These are phyloP conservation scores for Catharanthus roseus DNA, from an alignment of 257 asterid species.

Conservation along the genomic window DNA sequence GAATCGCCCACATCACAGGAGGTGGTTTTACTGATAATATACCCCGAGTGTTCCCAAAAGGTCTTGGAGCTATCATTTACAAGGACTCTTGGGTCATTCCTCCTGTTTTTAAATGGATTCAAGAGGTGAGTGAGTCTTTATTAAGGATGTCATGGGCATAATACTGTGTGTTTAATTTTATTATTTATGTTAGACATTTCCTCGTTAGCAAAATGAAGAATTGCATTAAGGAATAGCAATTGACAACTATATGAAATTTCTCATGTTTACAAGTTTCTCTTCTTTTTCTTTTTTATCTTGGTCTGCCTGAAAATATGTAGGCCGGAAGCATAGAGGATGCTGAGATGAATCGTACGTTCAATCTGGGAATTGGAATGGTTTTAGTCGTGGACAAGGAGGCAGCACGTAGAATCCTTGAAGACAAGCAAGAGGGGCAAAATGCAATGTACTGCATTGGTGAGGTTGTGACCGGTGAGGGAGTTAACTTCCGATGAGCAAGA, in stretches of 20 bases:
- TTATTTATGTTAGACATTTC: background rate
- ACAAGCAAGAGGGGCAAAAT: constrained; percentile 21
- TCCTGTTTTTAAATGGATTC: constrained; percentile 89
- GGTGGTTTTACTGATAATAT: constrained; percentile 95
- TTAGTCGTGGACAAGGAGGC: constrained; percentile 66
- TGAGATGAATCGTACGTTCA: constrained; percentile 85
- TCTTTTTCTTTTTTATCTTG: background rate
- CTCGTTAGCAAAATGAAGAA: too few relatives aligned
- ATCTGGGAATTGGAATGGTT: constrained; percentile 98
- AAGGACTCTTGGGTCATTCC: constrained; percentile 70
- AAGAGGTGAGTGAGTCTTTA: constrained; percentile 50
- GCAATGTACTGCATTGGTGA: constrained; percentile 50
- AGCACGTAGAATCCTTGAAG: constrained; percentile 48
- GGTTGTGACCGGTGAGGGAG: constrained; percentile 62
- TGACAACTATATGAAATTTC: background rate
- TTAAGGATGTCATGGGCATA: background rate
- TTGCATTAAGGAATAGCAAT: too few relatives aligned
- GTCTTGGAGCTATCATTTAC: constrained; percentile 72
- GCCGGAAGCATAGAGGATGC: constrained; percentile 71
- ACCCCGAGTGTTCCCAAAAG: constrained; percentile 85
- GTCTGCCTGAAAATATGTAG: constrained; percentile 29
- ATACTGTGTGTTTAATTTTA: background rate
- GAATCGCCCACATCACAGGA: constrained; percentile 95
- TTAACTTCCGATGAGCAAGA: constrained; percentile 33
- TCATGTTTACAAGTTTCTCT: background rate